phyloP scores from a whole-genome alignment of 257 asterid genomes.

The Nyctanthes arbortristis region DNA sequence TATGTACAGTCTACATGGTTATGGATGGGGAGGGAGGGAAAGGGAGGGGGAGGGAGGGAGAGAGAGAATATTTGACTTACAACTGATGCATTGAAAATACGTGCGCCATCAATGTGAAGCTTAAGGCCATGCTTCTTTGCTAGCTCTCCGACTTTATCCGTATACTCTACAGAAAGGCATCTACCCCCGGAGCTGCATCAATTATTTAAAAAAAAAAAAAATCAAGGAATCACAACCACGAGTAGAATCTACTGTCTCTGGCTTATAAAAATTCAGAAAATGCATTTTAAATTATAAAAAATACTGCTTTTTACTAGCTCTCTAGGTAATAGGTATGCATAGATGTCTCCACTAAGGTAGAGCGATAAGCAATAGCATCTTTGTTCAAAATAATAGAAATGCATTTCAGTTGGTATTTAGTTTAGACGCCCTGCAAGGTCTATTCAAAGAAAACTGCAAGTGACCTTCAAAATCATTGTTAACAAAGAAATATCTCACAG shows the following conservation, averaged over 20 bases:
- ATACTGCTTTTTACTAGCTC: not conserved
- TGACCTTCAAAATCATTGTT: not conserved
- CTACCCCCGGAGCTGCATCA: constrained; percentile 93
- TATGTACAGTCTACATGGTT: not conserved
- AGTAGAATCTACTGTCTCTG: not conserved
- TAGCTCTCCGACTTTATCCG: constrained; percentile 88
- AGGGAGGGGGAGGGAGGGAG: too few species aligned
- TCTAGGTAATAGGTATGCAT: too few species aligned
- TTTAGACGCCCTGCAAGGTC: not conserved
- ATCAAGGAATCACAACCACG: constrained; percentile 16
- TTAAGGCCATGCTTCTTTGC: constrained; percentile 88
- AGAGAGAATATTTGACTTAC: constrained; percentile 50
- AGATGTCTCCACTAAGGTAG: constrained; percentile 10
- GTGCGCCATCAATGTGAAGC: constrained; percentile 99
- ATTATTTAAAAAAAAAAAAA: too few species aligned
- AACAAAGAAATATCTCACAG: not conserved
- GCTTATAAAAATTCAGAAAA: constrained; percentile 6
- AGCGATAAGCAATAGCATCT: not conserved
- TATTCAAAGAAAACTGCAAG: not conserved
- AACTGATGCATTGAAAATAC: constrained; percentile 84
- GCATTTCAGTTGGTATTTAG: not conserved
- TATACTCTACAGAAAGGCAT: constrained; percentile 83
- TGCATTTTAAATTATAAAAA: not conserved
- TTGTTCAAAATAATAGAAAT: not conserved
- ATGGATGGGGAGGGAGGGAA: too few species aligned